These are phyloP conservation scores for Russula olivacea DNA, from an alignment of 768 basidiomycete species.

Conservation along the genomic window DNA sequence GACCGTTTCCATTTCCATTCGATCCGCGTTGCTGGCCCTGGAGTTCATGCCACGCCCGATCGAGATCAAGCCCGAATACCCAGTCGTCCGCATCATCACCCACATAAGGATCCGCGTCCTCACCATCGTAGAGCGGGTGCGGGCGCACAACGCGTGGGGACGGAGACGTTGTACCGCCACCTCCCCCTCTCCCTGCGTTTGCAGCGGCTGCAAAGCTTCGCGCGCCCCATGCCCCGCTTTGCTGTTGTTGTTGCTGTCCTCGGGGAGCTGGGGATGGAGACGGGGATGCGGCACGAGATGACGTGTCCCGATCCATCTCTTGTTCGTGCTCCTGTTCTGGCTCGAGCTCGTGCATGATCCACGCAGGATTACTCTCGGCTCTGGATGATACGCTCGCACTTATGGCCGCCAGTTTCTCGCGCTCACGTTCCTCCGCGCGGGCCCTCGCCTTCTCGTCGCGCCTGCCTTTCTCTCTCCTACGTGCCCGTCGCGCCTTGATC, in stretches of 20 bases:
- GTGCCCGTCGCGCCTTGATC: constrained; percentile 64
- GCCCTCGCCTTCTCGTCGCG: constrained; percentile 83
- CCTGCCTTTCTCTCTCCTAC: constrained; percentile 73
- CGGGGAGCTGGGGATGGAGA: background rate
- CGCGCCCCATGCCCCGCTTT: constrained; percentile 64
- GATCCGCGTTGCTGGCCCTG: constrained; percentile 48
- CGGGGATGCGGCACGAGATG: background rate
- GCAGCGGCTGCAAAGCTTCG: constrained; percentile 79
- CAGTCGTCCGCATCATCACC: constrained; percentile 51
- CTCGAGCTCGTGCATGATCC: constrained; percentile 17
- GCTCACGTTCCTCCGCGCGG: constrained; percentile 65
- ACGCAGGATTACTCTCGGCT: background rate
- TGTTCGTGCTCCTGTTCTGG: constrained; percentile 2
- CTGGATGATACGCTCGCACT: background rate
- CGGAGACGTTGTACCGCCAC: constrained; percentile 34
- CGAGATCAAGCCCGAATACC: constrained; percentile 54
- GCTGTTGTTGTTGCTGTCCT: background rate
- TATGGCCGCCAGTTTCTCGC: constrained; percentile 24
- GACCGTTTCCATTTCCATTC: constrained; percentile 3
- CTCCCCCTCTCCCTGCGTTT: constrained; percentile 39
- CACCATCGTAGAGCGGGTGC: constrained; percentile 16
- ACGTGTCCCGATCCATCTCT: background rate
- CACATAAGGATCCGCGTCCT: constrained; percentile 6
- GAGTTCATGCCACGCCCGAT: constrained; percentile 67
- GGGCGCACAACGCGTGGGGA: constrained; percentile 29